Percentiles rank a stretch among this genome's conserved stretches.
Conservation (phyloP, 352 stramenopile species). For the Blastocystis sp. region DNA sequence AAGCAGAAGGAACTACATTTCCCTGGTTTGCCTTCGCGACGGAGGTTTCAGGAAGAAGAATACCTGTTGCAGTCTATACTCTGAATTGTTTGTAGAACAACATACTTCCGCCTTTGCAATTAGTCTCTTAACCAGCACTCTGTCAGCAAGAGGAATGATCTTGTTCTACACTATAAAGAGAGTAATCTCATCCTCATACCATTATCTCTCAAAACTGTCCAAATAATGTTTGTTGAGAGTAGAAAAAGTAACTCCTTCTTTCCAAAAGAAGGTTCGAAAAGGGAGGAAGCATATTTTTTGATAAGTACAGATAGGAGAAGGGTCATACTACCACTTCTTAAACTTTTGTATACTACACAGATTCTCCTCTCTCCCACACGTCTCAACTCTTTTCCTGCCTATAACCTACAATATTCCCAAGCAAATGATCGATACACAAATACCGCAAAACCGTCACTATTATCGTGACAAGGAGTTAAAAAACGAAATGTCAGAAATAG, state of each 20-base stretch:
- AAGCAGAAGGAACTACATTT: background rate
- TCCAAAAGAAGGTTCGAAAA: background rate
- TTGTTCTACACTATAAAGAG: slow-evolving; percentile 22
- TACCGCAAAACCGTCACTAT: no score
- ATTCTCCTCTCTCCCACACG: no score
- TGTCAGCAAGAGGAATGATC: slow-evolving; percentile 58
- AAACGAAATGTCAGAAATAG: slow-evolving; percentile 16
- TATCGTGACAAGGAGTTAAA: background rate
- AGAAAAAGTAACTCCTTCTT: slow-evolving; percentile 42
- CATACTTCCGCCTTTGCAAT: slow-evolving; percentile 44
- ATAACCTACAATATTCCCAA: no score
- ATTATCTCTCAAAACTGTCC: background rate
- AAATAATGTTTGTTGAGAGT: background rate
- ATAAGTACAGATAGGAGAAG: background rate
- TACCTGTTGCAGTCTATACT: slow-evolving; percentile 49
- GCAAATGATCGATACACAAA: no score
- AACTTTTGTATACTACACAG: background rate
- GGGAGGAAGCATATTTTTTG: background rate
- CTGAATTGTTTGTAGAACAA: background rate
- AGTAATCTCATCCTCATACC: background rate
- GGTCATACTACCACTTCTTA: background rate
- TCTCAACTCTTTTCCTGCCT: no score
- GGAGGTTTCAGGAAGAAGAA: slow-evolving; percentile 57
- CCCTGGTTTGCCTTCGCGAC: slow-evolving; percentile 52
- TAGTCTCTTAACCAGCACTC: slow-evolving; percentile 57